Evolutionary conservation across 345 rosid genomes (phyloP), one percentile per base, ranked within the genome.

Genomic region (Bruguiera gymnorhiza): DNA sequence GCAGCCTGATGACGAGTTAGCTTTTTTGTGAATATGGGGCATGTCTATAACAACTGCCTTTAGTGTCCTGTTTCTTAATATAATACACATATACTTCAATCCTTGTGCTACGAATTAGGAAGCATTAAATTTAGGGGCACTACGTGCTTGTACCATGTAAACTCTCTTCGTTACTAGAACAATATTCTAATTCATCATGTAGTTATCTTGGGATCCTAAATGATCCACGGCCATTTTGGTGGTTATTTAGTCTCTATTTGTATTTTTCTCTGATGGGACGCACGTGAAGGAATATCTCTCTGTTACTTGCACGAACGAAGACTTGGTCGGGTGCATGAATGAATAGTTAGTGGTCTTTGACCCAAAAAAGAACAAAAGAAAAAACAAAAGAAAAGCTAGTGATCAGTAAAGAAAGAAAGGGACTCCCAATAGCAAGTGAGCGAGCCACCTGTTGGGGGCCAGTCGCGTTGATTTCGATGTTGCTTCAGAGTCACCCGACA

Each of bases 401-500:
- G 66, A 34, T 23, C 1, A 30, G 51, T 5, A 63, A 56, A 8
- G 16, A 62, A 70, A 31, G 48, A 55, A 24, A 26, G 18, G 54
- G 8, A 58, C 16, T 4, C 10, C 6, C 48, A 13, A 43, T 43
- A 43, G 50, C 7, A 9, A 24, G 18, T 60, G 75, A 73, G 70
- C 76, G 74, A 73, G 72, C 78, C 76, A 70, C 67, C 52, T 62
- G 57, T 18, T 55, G 54, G 29, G 58, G 37, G 32, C 65, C n/a
- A 37, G 75, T 66, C 57, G 82, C 84, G 84, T 75, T 77, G 66
- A 65, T 73, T 77, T 80, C 81, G 71, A 82, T 77, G 83, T 82
- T 84, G 84, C 85, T 84, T 75, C 76, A 79, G 73, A 52, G 77
- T 77, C 72, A 69, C 70, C 87, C 81, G 85, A 81, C 85, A 79